These are phyloP conservation scores for Nicotiana noctiflora DNA, from an alignment of 257 asterid genomes.

Conservation along the genomic window DNA sequence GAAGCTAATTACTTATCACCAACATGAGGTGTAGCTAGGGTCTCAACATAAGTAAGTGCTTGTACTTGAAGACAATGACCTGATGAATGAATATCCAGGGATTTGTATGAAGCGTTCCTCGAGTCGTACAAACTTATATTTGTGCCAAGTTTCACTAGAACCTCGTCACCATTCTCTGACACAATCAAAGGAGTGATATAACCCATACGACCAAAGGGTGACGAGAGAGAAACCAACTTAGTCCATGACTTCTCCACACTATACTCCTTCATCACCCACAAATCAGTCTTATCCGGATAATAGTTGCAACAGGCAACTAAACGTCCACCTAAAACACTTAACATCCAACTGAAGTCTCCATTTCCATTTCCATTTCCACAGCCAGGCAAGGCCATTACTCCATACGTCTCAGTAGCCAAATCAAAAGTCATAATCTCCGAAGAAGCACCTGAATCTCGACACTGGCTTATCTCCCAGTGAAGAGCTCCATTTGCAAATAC, in stretches of 20 bases:
- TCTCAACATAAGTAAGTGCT: constrained; percentile 19
- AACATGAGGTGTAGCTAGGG: constrained; percentile 17
- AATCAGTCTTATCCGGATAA: not conserved
- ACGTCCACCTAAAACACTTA: constrained; percentile 15
- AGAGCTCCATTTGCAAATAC: constrained; percentile 15
- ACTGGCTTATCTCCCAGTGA: constrained; percentile 22
- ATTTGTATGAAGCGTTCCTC: not conserved
- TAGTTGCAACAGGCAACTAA: constrained; percentile 13
- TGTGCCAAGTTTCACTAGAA: constrained; percentile 11
- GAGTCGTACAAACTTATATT: constrained; percentile 9
- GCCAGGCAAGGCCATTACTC: constrained; percentile 3
- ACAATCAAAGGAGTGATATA: constrained; percentile 15
- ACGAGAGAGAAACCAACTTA: constrained; percentile 12
- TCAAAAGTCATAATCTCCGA: constrained; percentile 18
- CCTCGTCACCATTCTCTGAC: constrained; percentile 16
- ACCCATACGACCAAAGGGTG: not conserved
- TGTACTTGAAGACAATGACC: not conserved
- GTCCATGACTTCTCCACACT: constrained; percentile 30
- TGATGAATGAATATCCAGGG: not conserved
- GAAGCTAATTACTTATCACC: too few species aligned
- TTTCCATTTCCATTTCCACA: not conserved
- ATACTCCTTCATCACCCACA: constrained; percentile 38
- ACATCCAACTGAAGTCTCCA: not conserved
- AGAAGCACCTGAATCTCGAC: not conserved
- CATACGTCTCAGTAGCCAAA: constrained; percentile 6